A percentile compares a stretch with the other conserved stretches of the same genome.
These are phyloP conservation scores for Camellia japonica DNA, from an alignment of 148 eudicot genomes.

Conservation along the genomic window DNA sequence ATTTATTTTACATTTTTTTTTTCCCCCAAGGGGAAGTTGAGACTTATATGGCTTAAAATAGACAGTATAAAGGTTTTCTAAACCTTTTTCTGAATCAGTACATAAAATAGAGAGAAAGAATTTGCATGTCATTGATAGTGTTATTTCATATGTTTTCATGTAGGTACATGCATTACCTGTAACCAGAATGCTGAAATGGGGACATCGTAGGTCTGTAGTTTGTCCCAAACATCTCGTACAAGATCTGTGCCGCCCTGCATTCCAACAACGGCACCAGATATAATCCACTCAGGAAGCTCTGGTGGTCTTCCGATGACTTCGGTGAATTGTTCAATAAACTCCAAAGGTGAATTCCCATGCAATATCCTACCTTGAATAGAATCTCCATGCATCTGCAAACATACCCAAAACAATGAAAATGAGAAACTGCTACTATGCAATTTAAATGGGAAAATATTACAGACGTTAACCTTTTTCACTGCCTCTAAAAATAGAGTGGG, in stretches of 20 bases:
- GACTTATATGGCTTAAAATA: neutral
- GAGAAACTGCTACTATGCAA: neutral
- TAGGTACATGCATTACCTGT: constrained; percentile 56
- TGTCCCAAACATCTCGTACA: constrained; percentile 65
- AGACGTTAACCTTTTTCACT: too few relatives aligned
- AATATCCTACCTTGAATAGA: constrained; percentile 70
- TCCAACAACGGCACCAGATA: constrained; percentile 92
- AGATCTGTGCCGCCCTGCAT: constrained; percentile 94
- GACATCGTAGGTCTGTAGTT: constrained; percentile 51
- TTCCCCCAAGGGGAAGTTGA: neutral
- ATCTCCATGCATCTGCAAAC: constrained; percentile 64
- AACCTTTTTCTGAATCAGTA: neutral
- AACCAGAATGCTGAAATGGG: constrained; percentile 97
- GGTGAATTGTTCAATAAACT: constrained; percentile 76
- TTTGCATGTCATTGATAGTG: neutral
- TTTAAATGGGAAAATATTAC: neutral
- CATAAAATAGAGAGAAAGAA: neutral
- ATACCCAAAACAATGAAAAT: constrained; percentile 11
- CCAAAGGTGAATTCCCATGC: constrained; percentile 78
- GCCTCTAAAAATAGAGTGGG: too few relatives aligned
- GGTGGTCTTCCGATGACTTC: constrained; percentile 92
- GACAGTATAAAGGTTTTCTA: neutral
- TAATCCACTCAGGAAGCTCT: constrained; percentile 91
- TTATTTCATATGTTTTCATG: neutral
- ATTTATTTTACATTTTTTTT: neutral